Percentiles rank a stretch among this genome's conserved stretches.
Evolutionary conservation across 495 filamentous ascomycete genomes (phyloP).

Genomic region (Ascobolus immersus): DNA sequence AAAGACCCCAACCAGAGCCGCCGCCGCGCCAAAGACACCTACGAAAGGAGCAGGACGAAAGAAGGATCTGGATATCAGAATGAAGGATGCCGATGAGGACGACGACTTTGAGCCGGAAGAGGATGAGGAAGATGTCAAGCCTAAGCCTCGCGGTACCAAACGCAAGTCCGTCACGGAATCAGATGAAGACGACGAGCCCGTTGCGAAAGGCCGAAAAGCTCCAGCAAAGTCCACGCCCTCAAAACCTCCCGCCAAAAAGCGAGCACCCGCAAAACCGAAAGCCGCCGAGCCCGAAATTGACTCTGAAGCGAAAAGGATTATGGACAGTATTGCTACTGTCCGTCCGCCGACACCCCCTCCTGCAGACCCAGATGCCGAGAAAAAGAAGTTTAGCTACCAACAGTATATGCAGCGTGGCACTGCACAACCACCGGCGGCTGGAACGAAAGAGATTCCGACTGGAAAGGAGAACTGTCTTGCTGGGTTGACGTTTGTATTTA

Average conservation of each 20-base stretch:
- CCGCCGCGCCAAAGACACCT: too few relatives aligned
- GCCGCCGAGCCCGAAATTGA: slow-evolving; percentile 34
- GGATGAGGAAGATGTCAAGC: slow-evolving; percentile 6
- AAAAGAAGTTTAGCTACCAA: slow-evolving; percentile 44
- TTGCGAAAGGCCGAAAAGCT: slow-evolving; percentile 19
- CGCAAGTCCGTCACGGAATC: slow-evolving; percentile 22
- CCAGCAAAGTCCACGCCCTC: slow-evolving; percentile 21
- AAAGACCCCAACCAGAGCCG: too few relatives aligned
- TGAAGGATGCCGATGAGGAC: neutral
- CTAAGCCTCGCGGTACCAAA: slow-evolving; percentile 14
- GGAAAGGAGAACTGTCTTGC: slow-evolving; percentile 77
- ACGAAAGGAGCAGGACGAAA: too few relatives aligned
- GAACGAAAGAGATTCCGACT: slow-evolving; percentile 44
- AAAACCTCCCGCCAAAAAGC: slow-evolving; percentile 37
- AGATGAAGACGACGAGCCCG: slow-evolving; percentile 21
- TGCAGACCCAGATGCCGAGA: slow-evolving; percentile 24
- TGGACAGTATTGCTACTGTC: slow-evolving; percentile 64
- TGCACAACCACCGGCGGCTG: slow-evolving; percentile 32
- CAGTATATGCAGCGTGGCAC: slow-evolving; percentile 30
- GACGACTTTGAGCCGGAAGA: slow-evolving; percentile 1
- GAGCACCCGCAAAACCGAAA: slow-evolving; percentile 33
- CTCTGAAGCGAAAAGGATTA: slow-evolving; percentile 48
- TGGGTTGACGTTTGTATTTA: slow-evolving; percentile 94
- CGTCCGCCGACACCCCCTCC: slow-evolving; percentile 58
- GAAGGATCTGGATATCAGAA: neutral